A percentile compares a stretch with the other conserved stretches of the same genome.
phyloP scores from a whole-genome alignment of 768 basidiomycete species.

The Pleurotus djamor region DNA sequence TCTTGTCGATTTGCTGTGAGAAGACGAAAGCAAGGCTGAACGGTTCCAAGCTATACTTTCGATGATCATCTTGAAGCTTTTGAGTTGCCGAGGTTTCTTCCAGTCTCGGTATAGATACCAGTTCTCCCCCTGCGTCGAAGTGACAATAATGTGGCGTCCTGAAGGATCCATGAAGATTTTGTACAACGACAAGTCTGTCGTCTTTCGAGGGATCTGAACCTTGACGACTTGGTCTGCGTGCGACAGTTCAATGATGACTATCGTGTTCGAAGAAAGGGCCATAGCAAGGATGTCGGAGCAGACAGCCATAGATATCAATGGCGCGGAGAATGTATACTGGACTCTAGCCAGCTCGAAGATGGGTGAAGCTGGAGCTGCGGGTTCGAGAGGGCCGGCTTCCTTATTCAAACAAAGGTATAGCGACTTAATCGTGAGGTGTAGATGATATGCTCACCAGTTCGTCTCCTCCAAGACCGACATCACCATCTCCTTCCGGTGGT shows the following conservation, averaged over 20 bases:
- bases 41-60: slow-evolving; percentile 94
- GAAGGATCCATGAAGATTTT: slow-evolving; percentile 92
- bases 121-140: slow-evolving; percentile 86
- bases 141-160: slow-evolving; percentile 85
- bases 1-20: slow-evolving; percentile 71
- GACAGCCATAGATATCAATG: slow-evolving; percentile 79
- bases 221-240: slow-evolving; percentile 85
- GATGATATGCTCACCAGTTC: slow-evolving; percentile 17
- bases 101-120: slow-evolving; percentile 85
- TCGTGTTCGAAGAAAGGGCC: slow-evolving; percentile 70
- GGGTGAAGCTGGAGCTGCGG: slow-evolving; percentile 41
- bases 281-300: slow-evolving; percentile 87
- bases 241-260: slow-evolving; percentile 89
- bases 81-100: slow-evolving; percentile 81
- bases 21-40: slow-evolving; percentile 56
- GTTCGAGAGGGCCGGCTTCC: slow-evolving; percentile 21
- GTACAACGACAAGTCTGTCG: slow-evolving; percentile 72
- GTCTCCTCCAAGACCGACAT: slow-evolving; percentile 37
- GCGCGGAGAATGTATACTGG: slow-evolving; percentile 84
- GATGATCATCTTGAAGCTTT: slow-evolving; percentile 82
- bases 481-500: slow-evolving; percentile 51
- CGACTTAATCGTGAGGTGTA: neutral
- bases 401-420: slow-evolving; percentile 14
- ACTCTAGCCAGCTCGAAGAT: slow-evolving; percentile 87
- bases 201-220: slow-evolving; percentile 73